Evolutionary conservation across 352 stramenopile species (phyloP).

Genomic region (Globisporangium camurandrum): DNA sequence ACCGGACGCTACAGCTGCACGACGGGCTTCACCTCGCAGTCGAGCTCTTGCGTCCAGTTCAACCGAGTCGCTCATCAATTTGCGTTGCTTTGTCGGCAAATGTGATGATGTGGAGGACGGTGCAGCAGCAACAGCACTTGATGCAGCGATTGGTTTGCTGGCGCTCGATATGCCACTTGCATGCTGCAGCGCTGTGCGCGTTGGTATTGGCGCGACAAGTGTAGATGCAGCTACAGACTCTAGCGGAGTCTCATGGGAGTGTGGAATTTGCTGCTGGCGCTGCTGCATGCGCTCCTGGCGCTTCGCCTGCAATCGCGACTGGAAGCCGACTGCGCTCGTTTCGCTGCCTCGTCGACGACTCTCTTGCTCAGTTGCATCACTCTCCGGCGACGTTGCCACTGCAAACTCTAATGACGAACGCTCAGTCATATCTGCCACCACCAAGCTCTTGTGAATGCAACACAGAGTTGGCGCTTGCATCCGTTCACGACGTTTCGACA

Average conservation of each 20-base stretch:
- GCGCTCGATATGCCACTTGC: neutral
- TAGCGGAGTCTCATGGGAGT: no score
- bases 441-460: no score
- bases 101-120: neutral
- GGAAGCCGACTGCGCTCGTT: conserved; percentile 13
- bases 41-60: conserved; percentile 20
- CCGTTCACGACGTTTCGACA: no score
- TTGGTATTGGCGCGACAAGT: no score
- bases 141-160: neutral
- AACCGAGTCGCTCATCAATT: neutral
- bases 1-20: conserved; percentile 42
- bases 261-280: conserved; percentile 11
- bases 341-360: no score
- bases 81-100: no score
- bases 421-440: no score
- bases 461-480: no score
- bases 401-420: no score
- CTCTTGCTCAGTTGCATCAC: no score
- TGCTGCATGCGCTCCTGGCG: conserved; percentile 38
- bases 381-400: no score
- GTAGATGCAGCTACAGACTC: no score
- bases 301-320: conserved; percentile 55
- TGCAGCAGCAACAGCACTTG: neutral
- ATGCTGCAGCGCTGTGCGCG: neutral
- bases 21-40: conserved; percentile 46